These are phyloP conservation scores for Scytalidium sp. DNA, from an alignment of 2,329 filamentous ascomycete species.

Conservation along the genomic window DNA sequence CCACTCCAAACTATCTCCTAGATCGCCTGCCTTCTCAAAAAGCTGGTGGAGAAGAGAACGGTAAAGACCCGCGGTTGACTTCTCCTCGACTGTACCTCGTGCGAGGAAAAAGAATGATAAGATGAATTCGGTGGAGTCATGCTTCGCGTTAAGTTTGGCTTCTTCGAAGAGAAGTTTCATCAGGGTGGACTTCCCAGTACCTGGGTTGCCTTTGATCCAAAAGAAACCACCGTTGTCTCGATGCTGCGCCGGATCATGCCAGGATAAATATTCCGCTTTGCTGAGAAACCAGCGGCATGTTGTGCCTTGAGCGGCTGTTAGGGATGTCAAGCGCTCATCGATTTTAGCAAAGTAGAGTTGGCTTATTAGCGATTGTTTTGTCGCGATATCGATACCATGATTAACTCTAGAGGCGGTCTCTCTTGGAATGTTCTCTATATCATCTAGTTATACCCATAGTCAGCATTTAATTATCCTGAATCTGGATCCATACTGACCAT, in stretches of 20 bases:
- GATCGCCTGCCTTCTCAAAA: constrained; percentile 29
- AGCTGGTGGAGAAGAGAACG: constrained; percentile 47
- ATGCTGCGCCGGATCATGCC: constrained; percentile 31
- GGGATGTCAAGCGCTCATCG: constrained; percentile 31
- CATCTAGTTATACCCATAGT: constrained; percentile 3
- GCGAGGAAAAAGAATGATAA: constrained; percentile 32
- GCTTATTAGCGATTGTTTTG: constrained; percentile 24
- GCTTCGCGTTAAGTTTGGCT: constrained; percentile 14
- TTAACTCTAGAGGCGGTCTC: background rate
- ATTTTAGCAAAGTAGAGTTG: constrained; percentile 37
- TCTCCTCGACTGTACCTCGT: constrained; percentile 36
- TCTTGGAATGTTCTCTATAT: background rate
- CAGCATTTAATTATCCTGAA: constrained; percentile 2
- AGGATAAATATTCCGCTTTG: constrained; percentile 30
- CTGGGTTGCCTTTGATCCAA: constrained; percentile 46
- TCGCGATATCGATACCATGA: constrained; percentile 9
- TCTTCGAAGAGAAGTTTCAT: constrained; percentile 36
- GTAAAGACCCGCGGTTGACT: constrained; percentile 45
- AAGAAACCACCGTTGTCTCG: constrained; percentile 36
- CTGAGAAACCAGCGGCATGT: constrained; percentile 41
- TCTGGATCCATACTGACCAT: constrained; percentile 1
- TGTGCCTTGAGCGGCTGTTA: constrained; percentile 33
- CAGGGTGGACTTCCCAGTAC: constrained; percentile 42
- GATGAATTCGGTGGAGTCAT: constrained; percentile 14
- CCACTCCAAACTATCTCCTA: constrained; percentile 27